A percentile compares a stretch with the other conserved stretches of the same genome.
Conservation (phyloP, 176 grass and related monocot species). For the Bothriochloa decipiens region DNA sequence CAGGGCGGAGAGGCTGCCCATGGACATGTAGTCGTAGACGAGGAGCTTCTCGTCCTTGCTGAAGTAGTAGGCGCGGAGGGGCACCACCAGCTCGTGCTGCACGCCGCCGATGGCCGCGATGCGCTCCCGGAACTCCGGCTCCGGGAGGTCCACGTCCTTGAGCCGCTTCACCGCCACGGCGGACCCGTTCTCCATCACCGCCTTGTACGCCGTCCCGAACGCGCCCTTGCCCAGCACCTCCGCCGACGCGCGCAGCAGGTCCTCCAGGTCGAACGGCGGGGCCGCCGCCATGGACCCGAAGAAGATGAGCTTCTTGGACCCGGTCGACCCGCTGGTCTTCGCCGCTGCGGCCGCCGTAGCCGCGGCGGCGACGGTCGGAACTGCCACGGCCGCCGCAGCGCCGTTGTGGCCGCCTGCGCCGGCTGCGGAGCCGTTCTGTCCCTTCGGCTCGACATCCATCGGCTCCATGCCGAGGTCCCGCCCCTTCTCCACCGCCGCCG, state of each 20-base stretch:
- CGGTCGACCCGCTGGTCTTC: constrained; percentile 40
- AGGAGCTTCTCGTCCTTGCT: constrained; percentile 98
- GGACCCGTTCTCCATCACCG: constrained; percentile 83
- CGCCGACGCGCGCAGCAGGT: constrained; percentile 79
- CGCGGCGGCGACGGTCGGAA: constrained; percentile 15
- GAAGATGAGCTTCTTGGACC: constrained; percentile 81
- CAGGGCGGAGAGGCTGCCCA: constrained; percentile 94
- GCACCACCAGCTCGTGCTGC: constrained; percentile 89
- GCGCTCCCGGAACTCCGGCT: constrained; percentile 86
- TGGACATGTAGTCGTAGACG: constrained; percentile 97
- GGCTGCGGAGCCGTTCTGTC: constrained; percentile 41
- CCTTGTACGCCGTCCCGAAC: constrained; percentile 99
- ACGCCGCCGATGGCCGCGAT: constrained; percentile 80
- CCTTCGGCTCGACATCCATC: constrained; percentile 48
- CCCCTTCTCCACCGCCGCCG: constrained; percentile 48
- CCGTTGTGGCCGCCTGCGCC: constrained; percentile 18
- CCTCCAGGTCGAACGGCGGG: constrained; percentile 83
- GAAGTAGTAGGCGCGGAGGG: constrained; percentile 90
- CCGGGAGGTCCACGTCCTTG: constrained; percentile 89
- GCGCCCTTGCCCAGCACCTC: constrained; percentile 95
- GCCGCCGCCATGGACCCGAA: constrained; percentile 58
- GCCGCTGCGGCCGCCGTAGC: constrained; percentile 1
- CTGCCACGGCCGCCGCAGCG: not conserved
- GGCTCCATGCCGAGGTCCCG: constrained; percentile 52
- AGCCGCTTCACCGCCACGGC: constrained; percentile 91